phyloP scores from a whole-genome alignment of 2,329 filamentous ascomycete genomes.

The Neofusicoccum sp. region DNA sequence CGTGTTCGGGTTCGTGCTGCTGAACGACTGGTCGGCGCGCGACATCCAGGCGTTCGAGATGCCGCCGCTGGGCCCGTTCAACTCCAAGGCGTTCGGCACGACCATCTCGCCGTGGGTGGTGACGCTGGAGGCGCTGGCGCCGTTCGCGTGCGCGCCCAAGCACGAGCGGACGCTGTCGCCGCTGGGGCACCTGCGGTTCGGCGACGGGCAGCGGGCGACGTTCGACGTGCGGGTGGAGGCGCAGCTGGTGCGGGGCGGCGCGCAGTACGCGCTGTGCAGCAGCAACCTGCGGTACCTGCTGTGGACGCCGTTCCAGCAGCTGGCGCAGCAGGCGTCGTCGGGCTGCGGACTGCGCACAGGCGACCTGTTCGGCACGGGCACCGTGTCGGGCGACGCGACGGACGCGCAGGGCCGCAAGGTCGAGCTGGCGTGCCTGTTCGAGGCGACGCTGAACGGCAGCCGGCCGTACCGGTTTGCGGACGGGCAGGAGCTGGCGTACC shows the following conservation, averaged over 20 bases:
- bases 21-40: constrained; percentile 67
- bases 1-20: constrained; percentile 64
- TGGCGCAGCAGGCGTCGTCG: constrained; percentile 48
- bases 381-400: constrained; percentile 44
- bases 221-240: constrained; percentile 32
- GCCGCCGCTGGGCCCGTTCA: constrained; percentile 62
- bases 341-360: constrained; percentile 46
- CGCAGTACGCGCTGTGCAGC: constrained; percentile 29
- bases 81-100: constrained; percentile 63
- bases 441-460: constrained; percentile 43
- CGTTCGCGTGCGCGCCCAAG: constrained; percentile 31
- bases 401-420: constrained; percentile 36
- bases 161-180: constrained; percentile 19
- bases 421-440: constrained; percentile 41
- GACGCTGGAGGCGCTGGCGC: constrained; percentile 59
- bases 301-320: constrained; percentile 51
- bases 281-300: constrained; percentile 44
- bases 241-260: constrained; percentile 28
- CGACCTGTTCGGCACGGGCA: constrained; percentile 49
- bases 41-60: constrained; percentile 66
- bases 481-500: constrained; percentile 38
- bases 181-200: constrained; percentile 30
- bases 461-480: constrained; percentile 31
- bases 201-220: constrained; percentile 29
- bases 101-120: constrained; percentile 65